phyloP scores from a whole-genome alignment of 352 stramenopile species.

The Globisporangium nodosum region DNA sequence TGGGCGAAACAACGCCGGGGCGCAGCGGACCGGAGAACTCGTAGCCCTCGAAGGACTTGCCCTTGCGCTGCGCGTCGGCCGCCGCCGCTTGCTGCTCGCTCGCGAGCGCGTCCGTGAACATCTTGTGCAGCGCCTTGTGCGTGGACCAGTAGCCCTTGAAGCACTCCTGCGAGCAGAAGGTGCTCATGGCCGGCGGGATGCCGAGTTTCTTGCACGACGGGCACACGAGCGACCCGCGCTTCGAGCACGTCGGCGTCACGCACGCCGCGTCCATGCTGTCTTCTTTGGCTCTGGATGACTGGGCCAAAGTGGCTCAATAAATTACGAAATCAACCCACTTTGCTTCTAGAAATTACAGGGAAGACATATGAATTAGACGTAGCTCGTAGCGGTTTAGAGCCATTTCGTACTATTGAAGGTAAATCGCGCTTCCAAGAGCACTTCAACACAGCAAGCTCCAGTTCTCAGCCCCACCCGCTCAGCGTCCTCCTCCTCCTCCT shows the following conservation, averaged over 20 bases:
- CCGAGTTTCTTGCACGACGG: constrained; percentile 90
- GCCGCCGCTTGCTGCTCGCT: constrained; percentile 25
- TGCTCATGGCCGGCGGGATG: constrained; percentile 78
- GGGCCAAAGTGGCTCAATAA: no score
- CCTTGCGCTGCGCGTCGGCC: constrained; percentile 23
- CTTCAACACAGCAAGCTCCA: neutral
- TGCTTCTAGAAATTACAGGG: no score
- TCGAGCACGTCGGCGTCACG: constrained; percentile 70
- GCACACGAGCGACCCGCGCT: constrained; percentile 83
- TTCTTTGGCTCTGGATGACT: no score
- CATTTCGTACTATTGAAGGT: no score
- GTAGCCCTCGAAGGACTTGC: constrained; percentile 52
- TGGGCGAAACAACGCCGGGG: constrained; percentile 76
- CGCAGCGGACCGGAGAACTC: constrained; percentile 83
- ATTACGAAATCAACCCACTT: no score
- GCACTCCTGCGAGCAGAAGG: constrained; percentile 93
- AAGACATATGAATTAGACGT: no score
- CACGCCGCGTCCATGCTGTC: constrained; percentile 25
- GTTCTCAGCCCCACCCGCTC: no score
- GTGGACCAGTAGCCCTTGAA: constrained; percentile 95
- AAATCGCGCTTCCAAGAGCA: neutral
- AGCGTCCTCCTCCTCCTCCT: no score
- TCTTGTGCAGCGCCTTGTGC: constrained; percentile 96
- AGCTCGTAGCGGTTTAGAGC: no score
- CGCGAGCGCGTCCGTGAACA: constrained; percentile 85